Percentiles rank a stretch among this genome's conserved stretches.
These are phyloP conservation scores for Globisporangium emineosum DNA, from an alignment of 352 stramenopile genomes.

Conservation along the genomic window DNA sequence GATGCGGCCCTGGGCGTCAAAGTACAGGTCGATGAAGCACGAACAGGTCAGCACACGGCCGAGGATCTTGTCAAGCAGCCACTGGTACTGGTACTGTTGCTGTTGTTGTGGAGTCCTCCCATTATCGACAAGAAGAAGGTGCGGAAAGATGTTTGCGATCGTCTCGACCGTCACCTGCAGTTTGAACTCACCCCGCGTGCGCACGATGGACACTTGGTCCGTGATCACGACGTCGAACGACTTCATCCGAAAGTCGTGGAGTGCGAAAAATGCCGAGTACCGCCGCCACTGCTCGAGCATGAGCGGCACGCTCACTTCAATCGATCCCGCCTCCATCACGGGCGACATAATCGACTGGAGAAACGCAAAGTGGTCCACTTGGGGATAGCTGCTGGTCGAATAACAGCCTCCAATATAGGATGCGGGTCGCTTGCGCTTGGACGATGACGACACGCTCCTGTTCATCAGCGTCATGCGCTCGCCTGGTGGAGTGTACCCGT, in stretches of 20 bases:
- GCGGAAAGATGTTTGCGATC: slow-evolving; percentile 10
- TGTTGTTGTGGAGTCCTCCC: background rate
- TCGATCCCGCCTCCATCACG: slow-evolving; percentile 10
- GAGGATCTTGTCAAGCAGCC: slow-evolving; percentile 19
- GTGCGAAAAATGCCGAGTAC: slow-evolving; percentile 9
- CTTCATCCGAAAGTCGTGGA: slow-evolving; percentile 11
- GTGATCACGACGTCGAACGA: slow-evolving; percentile 6
- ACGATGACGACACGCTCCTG: background rate
- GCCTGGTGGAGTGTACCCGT: slow-evolving; percentile 8
- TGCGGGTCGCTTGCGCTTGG: slow-evolving; percentile 7
- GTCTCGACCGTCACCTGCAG: slow-evolving; percentile 5
- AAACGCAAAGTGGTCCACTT: slow-evolving; percentile 10
- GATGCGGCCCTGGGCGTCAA: slow-evolving; percentile 21
- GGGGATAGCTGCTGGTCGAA: background rate
- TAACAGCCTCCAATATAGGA: background rate
- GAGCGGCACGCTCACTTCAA: background rate
- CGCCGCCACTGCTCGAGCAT: slow-evolving; percentile 18
- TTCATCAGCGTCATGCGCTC: background rate
- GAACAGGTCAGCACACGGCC: slow-evolving; percentile 16
- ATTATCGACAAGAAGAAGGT: background rate
- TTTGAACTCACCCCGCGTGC: slow-evolving; percentile 12
- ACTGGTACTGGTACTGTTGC: background rate
- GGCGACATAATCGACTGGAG: slow-evolving; percentile 13
- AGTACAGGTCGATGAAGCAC: slow-evolving; percentile 24
- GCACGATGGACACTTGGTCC: slow-evolving; percentile 9